phyloP scores from a whole-genome alignment of 768 basidiomycete species.

The Roridomyces roridus region DNA sequence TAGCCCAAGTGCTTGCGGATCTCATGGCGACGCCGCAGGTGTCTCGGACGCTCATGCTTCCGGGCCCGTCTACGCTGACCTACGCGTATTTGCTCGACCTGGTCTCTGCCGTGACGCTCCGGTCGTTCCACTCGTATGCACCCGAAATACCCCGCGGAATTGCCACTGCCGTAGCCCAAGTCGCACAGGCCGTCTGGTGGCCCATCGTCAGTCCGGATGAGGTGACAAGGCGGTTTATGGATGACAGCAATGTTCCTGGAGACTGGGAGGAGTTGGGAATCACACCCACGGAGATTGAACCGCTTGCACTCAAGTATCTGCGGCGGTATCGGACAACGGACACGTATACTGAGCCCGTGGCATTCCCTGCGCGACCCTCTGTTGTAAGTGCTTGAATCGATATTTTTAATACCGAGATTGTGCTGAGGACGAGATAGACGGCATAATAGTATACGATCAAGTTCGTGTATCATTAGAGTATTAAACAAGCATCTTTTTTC shows the following conservation, averaged over 20 bases:
- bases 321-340: slow-evolving; percentile 89
- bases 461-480: slow-evolving; percentile 14
- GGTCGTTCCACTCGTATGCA: slow-evolving; percentile 64
- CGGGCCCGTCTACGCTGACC: slow-evolving; percentile 88
- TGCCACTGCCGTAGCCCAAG: slow-evolving; percentile 66
- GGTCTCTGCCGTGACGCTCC: slow-evolving; percentile 81
- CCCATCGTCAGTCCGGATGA: slow-evolving; percentile 91
- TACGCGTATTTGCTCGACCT: slow-evolving; percentile 82
- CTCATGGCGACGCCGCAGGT: slow-evolving; percentile 67
- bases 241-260: slow-evolving; percentile 76
- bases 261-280: slow-evolving; percentile 89
- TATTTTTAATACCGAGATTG: neutral
- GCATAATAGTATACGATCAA: slow-evolving; percentile 12
- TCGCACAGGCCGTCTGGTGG: slow-evolving; percentile 85
- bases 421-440: slow-evolving; percentile 4
- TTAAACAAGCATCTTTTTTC: slow-evolving; percentile 8
- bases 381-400: slow-evolving; percentile 17
- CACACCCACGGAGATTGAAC: slow-evolving; percentile 82
- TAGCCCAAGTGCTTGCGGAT: slow-evolving; percentile 90
- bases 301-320: slow-evolving; percentile 87
- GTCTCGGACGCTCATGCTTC: slow-evolving; percentile 76
- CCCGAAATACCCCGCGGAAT: slow-evolving; percentile 79
- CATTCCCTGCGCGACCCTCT: slow-evolving; percentile 21
- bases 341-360: slow-evolving; percentile 42
- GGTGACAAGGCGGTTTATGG: slow-evolving; percentile 84